These are phyloP conservation scores for Phaeosphaeriaceae sp. DNA, from an alignment of 2,329 filamentous ascomycete species.

Conservation along the genomic window DNA sequence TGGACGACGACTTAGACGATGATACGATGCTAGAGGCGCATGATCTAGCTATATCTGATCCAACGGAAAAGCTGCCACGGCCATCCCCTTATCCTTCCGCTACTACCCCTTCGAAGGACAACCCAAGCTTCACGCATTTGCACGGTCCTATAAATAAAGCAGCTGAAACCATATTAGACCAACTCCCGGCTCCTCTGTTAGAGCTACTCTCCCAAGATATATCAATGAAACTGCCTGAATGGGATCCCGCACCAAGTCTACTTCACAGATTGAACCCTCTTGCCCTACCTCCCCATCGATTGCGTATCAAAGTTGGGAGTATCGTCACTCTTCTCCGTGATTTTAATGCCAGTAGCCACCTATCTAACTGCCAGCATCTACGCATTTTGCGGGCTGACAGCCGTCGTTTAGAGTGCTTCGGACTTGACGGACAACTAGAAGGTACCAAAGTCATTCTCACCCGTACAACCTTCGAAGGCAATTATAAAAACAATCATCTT, in stretches of 20 bases:
- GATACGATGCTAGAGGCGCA: constrained; percentile 39
- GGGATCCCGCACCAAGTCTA: constrained; percentile 34
- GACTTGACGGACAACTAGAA: constrained; percentile 42
- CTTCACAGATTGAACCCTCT: constrained; percentile 42
- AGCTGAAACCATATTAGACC: constrained; percentile 31
- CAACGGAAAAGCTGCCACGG: constrained; percentile 16
- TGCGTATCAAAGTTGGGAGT: constrained; percentile 44
- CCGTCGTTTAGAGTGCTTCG: constrained; percentile 40
- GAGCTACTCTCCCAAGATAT: constrained; percentile 43
- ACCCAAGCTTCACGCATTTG: constrained; percentile 29
- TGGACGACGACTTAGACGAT: constrained; percentile 44
- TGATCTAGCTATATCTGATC: constrained; percentile 35
- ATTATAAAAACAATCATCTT: constrained; percentile 35
- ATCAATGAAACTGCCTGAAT: constrained; percentile 22
- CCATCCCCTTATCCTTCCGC: too few species aligned
- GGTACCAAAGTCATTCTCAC: constrained; percentile 42
- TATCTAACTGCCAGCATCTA: constrained; percentile 44
- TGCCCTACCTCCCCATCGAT: constrained; percentile 41
- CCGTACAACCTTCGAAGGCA: constrained; percentile 34
- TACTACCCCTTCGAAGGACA: constrained; percentile 18
- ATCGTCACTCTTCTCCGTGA: constrained; percentile 37
- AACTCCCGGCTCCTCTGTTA: constrained; percentile 35
- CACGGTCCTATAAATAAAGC: constrained; percentile 41
- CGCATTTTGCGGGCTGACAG: constrained; percentile 34
- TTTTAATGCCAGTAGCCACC: constrained; percentile 34